Evolutionary conservation across 495 filamentous ascomycete genomes (phyloP), one percentile per base, ranked within the genome.

Genomic region (Poronia punctata): DNA sequence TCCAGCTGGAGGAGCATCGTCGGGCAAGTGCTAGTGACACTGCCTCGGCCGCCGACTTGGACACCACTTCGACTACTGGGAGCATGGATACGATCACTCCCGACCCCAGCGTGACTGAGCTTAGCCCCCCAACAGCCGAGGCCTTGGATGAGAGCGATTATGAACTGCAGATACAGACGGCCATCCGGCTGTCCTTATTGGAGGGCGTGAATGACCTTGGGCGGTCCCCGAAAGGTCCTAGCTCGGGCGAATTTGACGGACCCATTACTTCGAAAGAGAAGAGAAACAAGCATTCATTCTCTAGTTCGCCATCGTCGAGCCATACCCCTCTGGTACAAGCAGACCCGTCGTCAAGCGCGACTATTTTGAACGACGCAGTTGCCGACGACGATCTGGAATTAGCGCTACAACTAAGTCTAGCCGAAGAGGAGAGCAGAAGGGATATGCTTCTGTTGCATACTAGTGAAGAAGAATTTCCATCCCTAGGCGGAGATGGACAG

Each of bases 321-420:
- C 50, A 62, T 48, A 62, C 60, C 4, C 53, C 59, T 11, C 46
- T 54, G 4, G 35, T 48, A 30, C 42, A 36, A 38, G 40, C 40
- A 6, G 59, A 51, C 7, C 48, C 49, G 17, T 46, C 48, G 22
- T 49, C 35, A 10, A 26, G 28, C 21, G 46, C 52, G 16, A 14
- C 12, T 15, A 36, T 51, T 15, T 40, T 44, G 25, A 30, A 50
- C 40, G 41, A 54, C 37, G 24, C 42, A n/a, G 25, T 40, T 34
- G 20, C 29, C 4, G 72, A 86, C 49, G 76, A 82, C 30, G 90
- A 95, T 60, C 57, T 96, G 27, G 83, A 93, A 29, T 79, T 87
- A 43, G 92, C 92, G 3, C 62, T 96, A 42, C 79, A 82, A 57
- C 62, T 96, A 21, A 96, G 92, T 57, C 61, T 96, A 31, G 83